These are phyloP conservation scores for Vaccinium macrocarpon DNA, from an alignment of 148 eudicot genomes.

Conservation along the genomic window DNA sequence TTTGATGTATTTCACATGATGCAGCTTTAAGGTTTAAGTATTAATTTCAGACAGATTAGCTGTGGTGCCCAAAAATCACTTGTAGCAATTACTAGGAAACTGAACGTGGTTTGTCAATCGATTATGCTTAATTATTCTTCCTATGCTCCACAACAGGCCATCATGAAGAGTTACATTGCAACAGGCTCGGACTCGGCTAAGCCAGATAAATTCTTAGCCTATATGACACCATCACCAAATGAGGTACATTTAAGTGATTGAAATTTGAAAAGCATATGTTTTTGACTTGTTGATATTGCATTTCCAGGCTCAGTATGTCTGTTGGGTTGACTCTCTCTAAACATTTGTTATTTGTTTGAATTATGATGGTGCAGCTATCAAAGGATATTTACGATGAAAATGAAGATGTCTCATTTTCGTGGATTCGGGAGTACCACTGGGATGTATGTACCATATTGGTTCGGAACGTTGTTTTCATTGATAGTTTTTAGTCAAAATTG, in stretches of 20 bases:
- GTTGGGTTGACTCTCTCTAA: neutral
- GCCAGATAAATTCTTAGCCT: conserved; percentile 79
- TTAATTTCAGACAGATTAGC: neutral
- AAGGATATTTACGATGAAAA: conserved; percentile 83
- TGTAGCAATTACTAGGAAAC: neutral
- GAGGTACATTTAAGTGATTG: conserved; percentile 49
- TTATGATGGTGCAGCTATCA: conserved; percentile 58
- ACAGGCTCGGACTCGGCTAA: conserved; percentile 57
- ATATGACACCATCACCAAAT: conserved; percentile 78
- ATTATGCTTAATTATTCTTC: neutral
- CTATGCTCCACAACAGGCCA: conserved; percentile 50
- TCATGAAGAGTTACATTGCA: conserved; percentile 82
- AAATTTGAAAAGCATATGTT: neutral
- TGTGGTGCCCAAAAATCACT: neutral
- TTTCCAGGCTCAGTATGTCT: neutral
- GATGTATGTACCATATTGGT: conserved; percentile 57
- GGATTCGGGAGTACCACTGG: conserved; percentile 98
- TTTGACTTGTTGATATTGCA: neutral
- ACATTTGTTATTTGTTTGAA: neutral
- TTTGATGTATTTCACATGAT: neutral
- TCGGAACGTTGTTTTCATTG: neutral
- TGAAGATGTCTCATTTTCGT: conserved; percentile 79
- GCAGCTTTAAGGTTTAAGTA: neutral
- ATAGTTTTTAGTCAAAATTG: neutral
- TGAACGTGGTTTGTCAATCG: neutral